Conservation (phyloP, 176 grass and related monocot species). For the Oropetium thomaeum region DNA sequence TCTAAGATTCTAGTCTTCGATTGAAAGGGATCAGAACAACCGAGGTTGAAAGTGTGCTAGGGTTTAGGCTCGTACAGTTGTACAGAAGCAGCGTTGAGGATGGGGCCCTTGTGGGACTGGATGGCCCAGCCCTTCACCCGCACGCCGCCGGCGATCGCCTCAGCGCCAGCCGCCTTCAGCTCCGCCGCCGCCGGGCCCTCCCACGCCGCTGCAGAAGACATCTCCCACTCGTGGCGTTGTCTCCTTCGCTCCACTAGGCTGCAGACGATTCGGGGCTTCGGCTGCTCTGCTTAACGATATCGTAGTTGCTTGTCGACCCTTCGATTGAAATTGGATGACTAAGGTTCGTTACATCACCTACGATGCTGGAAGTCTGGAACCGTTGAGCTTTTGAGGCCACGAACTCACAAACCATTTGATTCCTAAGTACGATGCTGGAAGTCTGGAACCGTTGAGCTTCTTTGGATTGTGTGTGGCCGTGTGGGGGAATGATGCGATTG, state of each 20-base stretch:
- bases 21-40: background rate
- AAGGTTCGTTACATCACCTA: background rate
- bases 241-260: background rate
- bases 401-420: too few relatives aligned
- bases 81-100: slow-evolving; percentile 66
- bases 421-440: too few relatives aligned
- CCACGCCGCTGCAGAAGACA: slow-evolving; percentile 55
- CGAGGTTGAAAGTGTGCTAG: background rate
- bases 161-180: slow-evolving; percentile 65
- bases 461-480: too few relatives aligned
- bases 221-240: slow-evolving; percentile 16
- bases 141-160: slow-evolving; percentile 55
- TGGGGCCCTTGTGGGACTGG: slow-evolving; percentile 70
- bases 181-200: slow-evolving; percentile 60
- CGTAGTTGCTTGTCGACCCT: background rate
- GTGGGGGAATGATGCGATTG: too few relatives aligned
- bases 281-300: background rate
- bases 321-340: background rate
- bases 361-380: background rate
- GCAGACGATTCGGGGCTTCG: background rate
- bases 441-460: too few relatives aligned
- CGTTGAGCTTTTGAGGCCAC: too few relatives aligned
- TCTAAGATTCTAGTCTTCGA: background rate
- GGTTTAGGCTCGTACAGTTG: slow-evolving; percentile 54
- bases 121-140: slow-evolving; percentile 66